phyloP scores from a whole-genome alignment of 2,329 filamentous ascomycete genomes.

The Stagonosporopsis cucurbitacearum region DNA sequence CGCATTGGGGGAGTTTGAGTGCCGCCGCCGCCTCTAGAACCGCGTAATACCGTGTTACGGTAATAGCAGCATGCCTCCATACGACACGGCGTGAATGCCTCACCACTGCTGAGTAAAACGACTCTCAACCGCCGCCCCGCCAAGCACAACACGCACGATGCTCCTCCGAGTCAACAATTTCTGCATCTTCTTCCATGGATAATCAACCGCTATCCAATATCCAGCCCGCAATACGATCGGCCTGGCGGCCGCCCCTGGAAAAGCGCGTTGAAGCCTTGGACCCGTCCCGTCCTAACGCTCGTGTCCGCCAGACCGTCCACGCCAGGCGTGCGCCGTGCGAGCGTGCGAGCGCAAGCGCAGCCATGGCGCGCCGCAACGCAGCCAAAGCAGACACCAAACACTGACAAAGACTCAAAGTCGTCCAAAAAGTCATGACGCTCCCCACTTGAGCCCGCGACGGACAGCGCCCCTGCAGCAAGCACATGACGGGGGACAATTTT shows the following conservation, averaged over 20 bases:
- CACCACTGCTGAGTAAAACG: too few species aligned
- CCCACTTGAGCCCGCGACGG: constrained; percentile 10
- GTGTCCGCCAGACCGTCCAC: constrained; percentile 6
- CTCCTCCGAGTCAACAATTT: constrained; percentile 5
- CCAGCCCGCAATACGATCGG: background rate
- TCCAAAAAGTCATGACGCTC: constrained; percentile 6
- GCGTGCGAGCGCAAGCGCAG: background rate
- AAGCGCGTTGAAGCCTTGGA: constrained; percentile 6
- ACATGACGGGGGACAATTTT: background rate
- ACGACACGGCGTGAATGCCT: too few species aligned
- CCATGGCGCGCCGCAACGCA: background rate
- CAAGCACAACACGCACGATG: constrained; percentile 1
- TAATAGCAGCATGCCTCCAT: too few species aligned
- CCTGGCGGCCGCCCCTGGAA: background rate
- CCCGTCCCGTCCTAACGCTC: constrained; percentile 9
- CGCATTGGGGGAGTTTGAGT: constrained; percentile 1
- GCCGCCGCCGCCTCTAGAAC: constrained; percentile 1
- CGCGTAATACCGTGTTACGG: too few species aligned
- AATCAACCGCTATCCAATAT: constrained; percentile 4
- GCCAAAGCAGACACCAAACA: constrained; percentile 3
- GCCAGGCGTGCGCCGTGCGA: background rate
- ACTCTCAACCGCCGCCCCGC: background rate
- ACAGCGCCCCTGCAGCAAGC: constrained; percentile 13
- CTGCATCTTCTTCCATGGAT: background rate
- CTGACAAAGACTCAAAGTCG: too few species aligned